Conservation (phyloP, 805 yeast species). For the Metschnikowia similis region DNA sequence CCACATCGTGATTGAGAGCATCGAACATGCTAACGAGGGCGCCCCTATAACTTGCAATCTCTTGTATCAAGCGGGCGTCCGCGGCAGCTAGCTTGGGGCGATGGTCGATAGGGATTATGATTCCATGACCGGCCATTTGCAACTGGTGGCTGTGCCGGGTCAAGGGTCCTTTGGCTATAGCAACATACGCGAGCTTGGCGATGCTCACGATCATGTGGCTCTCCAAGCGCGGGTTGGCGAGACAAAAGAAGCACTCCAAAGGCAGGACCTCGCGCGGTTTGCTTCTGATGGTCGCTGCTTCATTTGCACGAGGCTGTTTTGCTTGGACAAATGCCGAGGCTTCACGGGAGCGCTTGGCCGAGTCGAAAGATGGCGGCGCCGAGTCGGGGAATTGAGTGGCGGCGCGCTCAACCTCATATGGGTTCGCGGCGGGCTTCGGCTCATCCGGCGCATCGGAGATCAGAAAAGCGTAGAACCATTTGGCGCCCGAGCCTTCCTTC, state of each 20-base stretch:
- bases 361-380: too few species aligned
- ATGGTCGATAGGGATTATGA: slow-evolving; percentile 78
- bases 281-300: background rate
- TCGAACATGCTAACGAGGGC: slow-evolving; percentile 49
- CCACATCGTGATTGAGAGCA: slow-evolving; percentile 41
- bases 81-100: slow-evolving; percentile 33
- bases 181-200: slow-evolving; percentile 60
- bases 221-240: slow-evolving; percentile 72
- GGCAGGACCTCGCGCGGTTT: slow-evolving; percentile 44
- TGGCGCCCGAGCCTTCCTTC: slow-evolving; percentile 47
- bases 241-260: slow-evolving; percentile 72
- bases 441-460: slow-evolving; percentile 19
- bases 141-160: slow-evolving; percentile 45
- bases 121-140: slow-evolving; percentile 74
- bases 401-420: slow-evolving; percentile 13
- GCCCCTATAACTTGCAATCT: slow-evolving; percentile 44
- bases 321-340: background rate
- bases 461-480: slow-evolving; percentile 75
- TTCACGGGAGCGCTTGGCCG: slow-evolving; percentile 3
- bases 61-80: slow-evolving; percentile 1
- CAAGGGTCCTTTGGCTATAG: slow-evolving; percentile 85
- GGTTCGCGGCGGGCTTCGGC: slow-evolving; percentile 15
- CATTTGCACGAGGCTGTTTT: background rate
- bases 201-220: slow-evolving; percentile 78
- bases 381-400: too few species aligned